phyloP scores from a whole-genome alignment of 768 basidiomycete genomes.

The Filobasidium wieringae region DNA sequence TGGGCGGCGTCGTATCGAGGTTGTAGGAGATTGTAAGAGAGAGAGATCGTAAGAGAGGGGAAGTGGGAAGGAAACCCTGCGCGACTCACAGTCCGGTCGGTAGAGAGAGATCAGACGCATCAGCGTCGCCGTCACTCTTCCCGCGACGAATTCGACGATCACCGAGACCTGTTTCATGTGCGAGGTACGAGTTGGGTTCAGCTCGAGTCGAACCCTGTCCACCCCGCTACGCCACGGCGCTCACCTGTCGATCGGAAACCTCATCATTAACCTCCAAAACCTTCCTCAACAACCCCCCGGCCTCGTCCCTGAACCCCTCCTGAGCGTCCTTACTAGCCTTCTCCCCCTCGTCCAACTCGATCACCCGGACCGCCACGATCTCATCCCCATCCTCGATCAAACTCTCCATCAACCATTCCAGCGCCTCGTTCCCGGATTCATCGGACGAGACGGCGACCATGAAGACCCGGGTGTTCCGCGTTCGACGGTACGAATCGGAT shows the following conservation, averaged over 20 bases:
- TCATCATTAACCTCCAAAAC: conserved; percentile 74
- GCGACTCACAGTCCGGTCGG: conserved; percentile 31
- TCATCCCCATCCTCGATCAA: conserved; percentile 71
- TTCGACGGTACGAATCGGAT: conserved; percentile 64
- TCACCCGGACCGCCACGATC: conserved; percentile 76
- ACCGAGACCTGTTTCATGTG: conserved; percentile 81
- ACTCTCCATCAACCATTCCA: conserved; percentile 83
- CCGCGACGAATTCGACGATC: conserved; percentile 87
- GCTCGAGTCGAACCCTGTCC: too few species aligned
- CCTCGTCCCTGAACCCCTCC: conserved; percentile 57
- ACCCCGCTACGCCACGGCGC: conserved; percentile 15
- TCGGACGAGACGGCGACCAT: conserved; percentile 79
- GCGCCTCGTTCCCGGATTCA: conserved; percentile 73
- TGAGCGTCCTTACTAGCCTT: conserved; percentile 36
- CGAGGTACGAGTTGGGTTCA: too few species aligned
- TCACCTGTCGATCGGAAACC: conserved; percentile 64
- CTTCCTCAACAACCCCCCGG: conserved; percentile 61
- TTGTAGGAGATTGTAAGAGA: neutral
- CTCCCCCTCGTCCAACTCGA: conserved; percentile 79
- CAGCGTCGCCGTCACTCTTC: conserved; percentile 74
- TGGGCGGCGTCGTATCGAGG: neutral
- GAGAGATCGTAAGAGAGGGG: neutral
- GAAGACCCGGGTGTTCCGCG: conserved; percentile 69
- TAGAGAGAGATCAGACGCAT: conserved; percentile 77
- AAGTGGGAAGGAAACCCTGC: neutral